A percentile compares a stretch with the other conserved stretches of the same genome.
These are phyloP conservation scores for Coemansia linderi DNA, from an alignment of 371 early-diverging fungal species.

Conservation along the genomic window DNA sequence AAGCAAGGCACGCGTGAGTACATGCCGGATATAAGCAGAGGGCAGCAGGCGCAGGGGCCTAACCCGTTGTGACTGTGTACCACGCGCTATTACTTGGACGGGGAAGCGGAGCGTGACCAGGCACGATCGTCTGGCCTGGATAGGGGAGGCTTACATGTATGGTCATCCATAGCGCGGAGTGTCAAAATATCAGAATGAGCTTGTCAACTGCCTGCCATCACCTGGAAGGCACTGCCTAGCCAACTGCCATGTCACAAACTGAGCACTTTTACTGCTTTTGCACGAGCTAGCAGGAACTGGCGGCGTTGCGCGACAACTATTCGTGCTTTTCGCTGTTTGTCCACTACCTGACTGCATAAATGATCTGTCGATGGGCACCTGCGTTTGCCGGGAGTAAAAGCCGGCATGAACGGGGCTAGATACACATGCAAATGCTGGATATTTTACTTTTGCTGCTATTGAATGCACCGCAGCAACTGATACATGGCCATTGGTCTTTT, in stretches of 20 bases:
- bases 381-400: neutral
- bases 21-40: neutral
- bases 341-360: conserved; percentile 1
- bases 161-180: conserved; percentile 8
- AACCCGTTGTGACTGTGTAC: conserved; percentile 7
- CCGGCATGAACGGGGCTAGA: neutral
- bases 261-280: neutral
- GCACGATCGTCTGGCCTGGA: neutral
- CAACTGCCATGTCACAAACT: neutral
- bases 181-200: conserved; percentile 1
- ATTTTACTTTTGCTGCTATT: neutral
- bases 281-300: neutral
- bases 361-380: conserved; percentile 2
- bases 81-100: neutral
- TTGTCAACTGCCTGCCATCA: neutral
- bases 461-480: neutral
- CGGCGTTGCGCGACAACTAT: neutral
- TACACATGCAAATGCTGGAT: neutral
- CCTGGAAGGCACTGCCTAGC: neutral
- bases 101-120: neutral
- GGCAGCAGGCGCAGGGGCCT: conserved; percentile 2
- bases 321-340: neutral
- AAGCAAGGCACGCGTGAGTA: neutral
- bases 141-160: neutral
- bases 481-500: neutral